Percentiles rank a stretch among this genome's conserved stretches.
phyloP scores from a whole-genome alignment of 2,329 filamentous ascomycete species.

The Penicillium hesseltinei region DNA sequence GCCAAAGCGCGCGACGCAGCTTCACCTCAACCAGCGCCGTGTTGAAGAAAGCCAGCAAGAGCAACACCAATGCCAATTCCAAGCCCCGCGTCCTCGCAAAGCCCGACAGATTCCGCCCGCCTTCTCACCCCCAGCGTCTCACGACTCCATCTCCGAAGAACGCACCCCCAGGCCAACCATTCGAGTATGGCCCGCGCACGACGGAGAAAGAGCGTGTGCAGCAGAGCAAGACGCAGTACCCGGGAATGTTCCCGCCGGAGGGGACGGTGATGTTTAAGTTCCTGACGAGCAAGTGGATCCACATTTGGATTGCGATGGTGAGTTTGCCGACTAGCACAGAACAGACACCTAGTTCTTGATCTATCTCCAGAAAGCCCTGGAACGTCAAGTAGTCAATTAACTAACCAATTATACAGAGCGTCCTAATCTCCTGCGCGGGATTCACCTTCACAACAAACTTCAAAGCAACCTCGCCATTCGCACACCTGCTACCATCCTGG shows the following conservation, averaged over 20 bases:
- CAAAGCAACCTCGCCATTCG: conserved; percentile 72
- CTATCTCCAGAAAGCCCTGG: neutral
- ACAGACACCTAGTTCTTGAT: neutral
- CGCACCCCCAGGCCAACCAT: conserved; percentile 43
- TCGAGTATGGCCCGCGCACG: conserved; percentile 72
- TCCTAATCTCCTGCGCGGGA: conserved; percentile 66
- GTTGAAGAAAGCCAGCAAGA: conserved; percentile 12
- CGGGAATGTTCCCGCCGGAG: conserved; percentile 81
- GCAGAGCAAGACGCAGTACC: conserved; percentile 73
- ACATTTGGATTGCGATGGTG: conserved; percentile 82
- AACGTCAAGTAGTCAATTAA: neutral
- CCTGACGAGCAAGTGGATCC: conserved; percentile 71
- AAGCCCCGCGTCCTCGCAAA: conserved; percentile 76
- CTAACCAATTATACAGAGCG: conserved; percentile 50
- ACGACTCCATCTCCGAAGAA: conserved; percentile 34
- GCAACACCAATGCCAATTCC: conserved; percentile 46
- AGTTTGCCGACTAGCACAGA: conserved; percentile 23
- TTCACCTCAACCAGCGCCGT: conserved; percentile 23
- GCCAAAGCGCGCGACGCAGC: conserved; percentile 23
- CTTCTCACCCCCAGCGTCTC: conserved; percentile 75
- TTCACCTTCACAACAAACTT: conserved; percentile 78
- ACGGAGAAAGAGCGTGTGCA: conserved; percentile 58
- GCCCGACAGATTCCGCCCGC: conserved; percentile 84
- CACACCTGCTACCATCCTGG: conserved; percentile 70
- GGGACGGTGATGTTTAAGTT: conserved; percentile 84